Evolutionary conservation across 2,329 filamentous ascomycete species (phyloP).

Genomic region (Nemania serpens): DNA sequence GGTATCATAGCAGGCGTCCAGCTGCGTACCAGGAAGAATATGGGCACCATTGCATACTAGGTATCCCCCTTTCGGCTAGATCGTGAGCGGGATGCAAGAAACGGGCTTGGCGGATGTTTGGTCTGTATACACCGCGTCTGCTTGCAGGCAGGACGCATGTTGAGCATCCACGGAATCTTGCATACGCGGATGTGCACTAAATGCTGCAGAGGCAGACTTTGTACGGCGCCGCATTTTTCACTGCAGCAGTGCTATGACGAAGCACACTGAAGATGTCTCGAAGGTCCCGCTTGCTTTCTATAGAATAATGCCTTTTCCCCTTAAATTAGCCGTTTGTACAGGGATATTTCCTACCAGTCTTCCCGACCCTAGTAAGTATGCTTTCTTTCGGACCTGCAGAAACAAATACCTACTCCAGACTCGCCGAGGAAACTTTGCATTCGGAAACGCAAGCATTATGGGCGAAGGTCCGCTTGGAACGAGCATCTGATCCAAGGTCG

Average conservation of each 20-base stretch:
- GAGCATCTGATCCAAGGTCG: no score
- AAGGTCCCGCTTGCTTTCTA: not conserved
- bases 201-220: constrained; percentile 30
- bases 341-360: no score
- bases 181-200: constrained; percentile 39
- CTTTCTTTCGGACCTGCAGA: no score
- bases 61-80: constrained; percentile 11
- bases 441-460: no score
- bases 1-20: no score
- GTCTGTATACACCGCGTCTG: constrained; percentile 30
- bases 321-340: no score
- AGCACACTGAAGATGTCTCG: not conserved
- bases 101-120: constrained; percentile 37
- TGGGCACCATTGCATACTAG: not conserved
- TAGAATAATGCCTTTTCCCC: no score
- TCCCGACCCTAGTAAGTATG: no score
- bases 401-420: no score
- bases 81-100: constrained; percentile 33
- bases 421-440: no score
- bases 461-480: no score
- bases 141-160: constrained; percentile 31
- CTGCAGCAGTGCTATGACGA: not conserved
- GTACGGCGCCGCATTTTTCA: not conserved
- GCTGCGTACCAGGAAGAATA: no score
- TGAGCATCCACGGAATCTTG: constrained; percentile 42